phyloP scores from a whole-genome alignment of 2,329 filamentous ascomycete genomes.

The Neoascochyta sp. region DNA sequence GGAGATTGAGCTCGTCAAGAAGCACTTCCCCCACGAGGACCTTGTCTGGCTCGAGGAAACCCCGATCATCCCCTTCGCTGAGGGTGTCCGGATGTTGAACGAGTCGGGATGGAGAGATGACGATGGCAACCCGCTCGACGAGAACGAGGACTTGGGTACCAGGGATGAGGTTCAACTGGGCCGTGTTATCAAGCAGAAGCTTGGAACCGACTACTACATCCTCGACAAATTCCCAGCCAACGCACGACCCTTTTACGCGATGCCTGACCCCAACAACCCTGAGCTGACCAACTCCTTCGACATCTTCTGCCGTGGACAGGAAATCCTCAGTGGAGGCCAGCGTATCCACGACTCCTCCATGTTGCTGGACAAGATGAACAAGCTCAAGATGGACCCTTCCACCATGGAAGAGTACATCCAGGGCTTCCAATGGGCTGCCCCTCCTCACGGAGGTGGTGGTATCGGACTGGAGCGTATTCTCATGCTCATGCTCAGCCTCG shows the following conservation, averaged over 20 bases:
- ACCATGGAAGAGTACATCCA: conserved; percentile 87
- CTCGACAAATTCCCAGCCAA: conserved; percentile 86
- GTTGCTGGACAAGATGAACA: conserved; percentile 73
- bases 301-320: conserved; percentile 89
- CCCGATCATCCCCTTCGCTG: conserved; percentile 72
- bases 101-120: conserved; percentile 74
- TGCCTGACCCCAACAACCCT: conserved; percentile 71
- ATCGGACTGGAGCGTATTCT: conserved; percentile 86
- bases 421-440: conserved; percentile 82
- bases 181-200: conserved; percentile 79
- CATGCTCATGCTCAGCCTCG: conserved; percentile 79
- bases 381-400: conserved; percentile 70
- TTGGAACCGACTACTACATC: conserved; percentile 86
- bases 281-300: conserved; percentile 87
- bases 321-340: conserved; percentile 88
- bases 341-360: conserved; percentile 79
- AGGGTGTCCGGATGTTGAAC: conserved; percentile 77
- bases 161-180: conserved; percentile 84
- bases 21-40: conserved; percentile 81
- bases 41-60: conserved; percentile 85
- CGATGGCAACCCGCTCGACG: conserved; percentile 65
- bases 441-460: conserved; percentile 85
- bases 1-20: conserved; percentile 75
- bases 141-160: conserved; percentile 77
- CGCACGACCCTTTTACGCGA: conserved; percentile 87